Base-by-base conservation (phyloP, 805 yeast species). In the Wickerhamomyces subpelliculosus region DNA sequence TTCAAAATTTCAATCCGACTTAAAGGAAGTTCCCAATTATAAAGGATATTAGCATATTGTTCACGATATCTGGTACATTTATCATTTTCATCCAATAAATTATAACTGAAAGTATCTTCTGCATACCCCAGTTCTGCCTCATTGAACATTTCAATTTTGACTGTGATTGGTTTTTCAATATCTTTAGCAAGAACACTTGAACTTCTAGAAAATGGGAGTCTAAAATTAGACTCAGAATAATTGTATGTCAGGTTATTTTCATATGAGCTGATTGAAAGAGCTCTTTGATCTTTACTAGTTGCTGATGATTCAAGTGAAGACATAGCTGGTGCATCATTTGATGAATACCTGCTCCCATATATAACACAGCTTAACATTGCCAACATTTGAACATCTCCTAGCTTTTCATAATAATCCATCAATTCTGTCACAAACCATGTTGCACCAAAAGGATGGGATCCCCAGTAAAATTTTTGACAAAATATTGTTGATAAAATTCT, bases 321-420 rank as follows among this genome's bases (percentile, higher is more conserved):
- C 9, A 29, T 3, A n/a, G 22, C 19, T 2, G 9, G 9, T 11
- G 24, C 25, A 18, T n/a, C 30, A 19, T 11, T 19, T 2, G 9
- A 5, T 11, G 11, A 8, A 19, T n/a, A 16, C 9, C 18, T 37
- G 12, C 49, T 43, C 2, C 41, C 47, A 29, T 48, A 44, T 40
- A 84, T 60, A 5, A 86, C 68, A 59, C 95, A 85, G 4, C 90
- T 75, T 46, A 88, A 59, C 87, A 85, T 84, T 1, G 95, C 96
- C 19, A 89, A 63, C 95, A 90, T 86, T 57, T 90, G 97, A 21
- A 86, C 60, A 51, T 90, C 82, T 2, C 80, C 77, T 30, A 67
- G 52, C 25, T 51, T 60, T 48, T 81, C 93, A 53, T 80, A 87
- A 48, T 80, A 80, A 1, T 57, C 52, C 51, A 89, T 66, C 28